Evolutionary conservation across 176 grass and related monocot genomes (phyloP).

Genomic region (Carex scoparia): DNA sequence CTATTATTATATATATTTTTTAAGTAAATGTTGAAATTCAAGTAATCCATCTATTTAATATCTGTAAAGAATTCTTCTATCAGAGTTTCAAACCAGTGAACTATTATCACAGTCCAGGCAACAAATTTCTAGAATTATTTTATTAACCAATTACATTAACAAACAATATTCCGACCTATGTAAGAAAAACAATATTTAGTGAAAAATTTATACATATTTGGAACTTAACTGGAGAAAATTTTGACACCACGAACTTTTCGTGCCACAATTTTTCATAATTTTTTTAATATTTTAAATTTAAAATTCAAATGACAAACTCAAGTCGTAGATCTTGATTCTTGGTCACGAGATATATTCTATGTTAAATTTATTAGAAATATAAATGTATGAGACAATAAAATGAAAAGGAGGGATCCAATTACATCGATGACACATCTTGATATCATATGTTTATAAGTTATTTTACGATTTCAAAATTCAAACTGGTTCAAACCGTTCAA

Average conservation of each 20-base stretch:
- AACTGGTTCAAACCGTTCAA: too few relatives aligned
- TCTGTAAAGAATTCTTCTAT: too few relatives aligned
- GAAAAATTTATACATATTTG: neutral
- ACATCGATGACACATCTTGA: too few relatives aligned
- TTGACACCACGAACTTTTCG: neutral
- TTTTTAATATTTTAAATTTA: neutral
- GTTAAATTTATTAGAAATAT: neutral
- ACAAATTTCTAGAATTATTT: neutral
- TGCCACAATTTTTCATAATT: neutral
- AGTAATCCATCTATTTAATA: too few relatives aligned
- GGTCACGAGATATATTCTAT: neutral
- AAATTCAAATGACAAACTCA: neutral
- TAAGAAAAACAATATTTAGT: neutral
- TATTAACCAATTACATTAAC: neutral
- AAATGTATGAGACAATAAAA: neutral
- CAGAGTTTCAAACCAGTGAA: too few relatives aligned
- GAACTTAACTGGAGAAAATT: neutral
- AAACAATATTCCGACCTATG: neutral
- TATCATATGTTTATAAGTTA: too few relatives aligned
- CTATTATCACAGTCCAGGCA: neutral
- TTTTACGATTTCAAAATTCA: too few relatives aligned
- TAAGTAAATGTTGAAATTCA: too few relatives aligned
- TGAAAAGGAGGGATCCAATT: neutral
- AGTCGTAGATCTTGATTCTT: neutral
- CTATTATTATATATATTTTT: neutral